A percentile compares a stretch with the other conserved stretches of the same genome.
Conservation (phyloP, 2,329 filamentous ascomycete species). For the Scedosporium apiospermum region DNA sequence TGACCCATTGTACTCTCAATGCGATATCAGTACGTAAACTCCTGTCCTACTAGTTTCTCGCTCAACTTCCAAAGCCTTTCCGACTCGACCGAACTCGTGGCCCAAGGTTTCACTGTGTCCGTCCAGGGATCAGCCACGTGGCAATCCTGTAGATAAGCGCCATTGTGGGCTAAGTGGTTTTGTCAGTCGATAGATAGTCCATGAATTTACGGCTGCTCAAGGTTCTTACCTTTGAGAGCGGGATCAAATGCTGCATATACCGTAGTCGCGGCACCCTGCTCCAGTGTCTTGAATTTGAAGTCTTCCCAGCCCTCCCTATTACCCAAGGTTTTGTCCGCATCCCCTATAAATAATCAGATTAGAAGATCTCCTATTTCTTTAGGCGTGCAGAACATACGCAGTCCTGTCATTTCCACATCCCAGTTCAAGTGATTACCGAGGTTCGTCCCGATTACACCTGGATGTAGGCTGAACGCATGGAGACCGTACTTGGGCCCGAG, state of each 20-base stretch:
- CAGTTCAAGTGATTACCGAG: conserved; percentile 3
- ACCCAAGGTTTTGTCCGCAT: neutral
- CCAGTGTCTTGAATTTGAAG: conserved; percentile 14
- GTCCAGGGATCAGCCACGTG: conserved; percentile 20
- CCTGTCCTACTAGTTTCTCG: conserved; percentile 33
- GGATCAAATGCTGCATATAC: conserved; percentile 17
- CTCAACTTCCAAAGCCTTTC: conserved; percentile 35
- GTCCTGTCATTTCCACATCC: conserved; percentile 9
- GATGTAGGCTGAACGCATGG: conserved; percentile 23
- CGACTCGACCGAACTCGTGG: conserved; percentile 22
- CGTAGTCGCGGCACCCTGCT: conserved; percentile 17
- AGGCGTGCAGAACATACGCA: conserved; percentile 4
- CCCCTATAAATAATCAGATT: neutral
- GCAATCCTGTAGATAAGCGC: conserved; percentile 21
- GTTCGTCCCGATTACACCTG: conserved; percentile 18
- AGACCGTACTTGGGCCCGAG: conserved; percentile 17
- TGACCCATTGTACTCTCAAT: no score
- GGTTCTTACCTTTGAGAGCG: neutral
- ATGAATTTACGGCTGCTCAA: no score
- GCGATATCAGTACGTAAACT: conserved; percentile 20
- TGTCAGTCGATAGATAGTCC: no score
- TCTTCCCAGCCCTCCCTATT: conserved; percentile 5
- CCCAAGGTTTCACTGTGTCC: conserved; percentile 21
- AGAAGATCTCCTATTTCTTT: neutral
- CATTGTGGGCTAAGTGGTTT: conserved; percentile 18